These are phyloP conservation scores for Fusarium decemcellulare DNA, from an alignment of 2,329 filamentous ascomycete genomes.

Conservation along the genomic window DNA sequence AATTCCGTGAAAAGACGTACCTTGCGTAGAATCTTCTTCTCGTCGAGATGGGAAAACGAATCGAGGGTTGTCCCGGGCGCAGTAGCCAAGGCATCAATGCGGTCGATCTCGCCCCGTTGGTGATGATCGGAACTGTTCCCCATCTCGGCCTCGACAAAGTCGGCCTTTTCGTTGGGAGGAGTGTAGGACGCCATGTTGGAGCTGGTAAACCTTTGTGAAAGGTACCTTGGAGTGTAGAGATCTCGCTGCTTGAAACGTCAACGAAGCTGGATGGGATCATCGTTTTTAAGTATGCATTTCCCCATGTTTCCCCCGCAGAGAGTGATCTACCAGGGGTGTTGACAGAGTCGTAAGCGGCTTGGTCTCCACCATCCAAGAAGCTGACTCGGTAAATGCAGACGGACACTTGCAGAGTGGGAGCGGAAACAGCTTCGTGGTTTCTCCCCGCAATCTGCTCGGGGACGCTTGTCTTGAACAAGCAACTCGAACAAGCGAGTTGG, in stretches of 20 bases:
- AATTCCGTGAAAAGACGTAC: slow-evolving; percentile 51
- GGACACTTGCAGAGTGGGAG: not conserved
- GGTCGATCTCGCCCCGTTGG: slow-evolving; percentile 19
- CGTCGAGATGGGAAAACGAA: slow-evolving; percentile 51
- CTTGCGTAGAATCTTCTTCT: slow-evolving; percentile 72
- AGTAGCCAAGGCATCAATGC: slow-evolving; percentile 28
- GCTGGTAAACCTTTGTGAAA: not conserved
- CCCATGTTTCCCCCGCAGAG: slow-evolving; percentile 30
- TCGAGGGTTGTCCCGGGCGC: slow-evolving; percentile 38
- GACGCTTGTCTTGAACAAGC: slow-evolving; percentile 34
- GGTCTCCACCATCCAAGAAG: not conserved
- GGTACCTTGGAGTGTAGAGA: not conserved
- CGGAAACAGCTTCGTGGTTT: not conserved
- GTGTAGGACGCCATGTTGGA: slow-evolving; percentile 30
- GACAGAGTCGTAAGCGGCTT: slow-evolving; percentile 37
- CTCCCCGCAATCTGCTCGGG: slow-evolving; percentile 10
- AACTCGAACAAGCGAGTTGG: slow-evolving; percentile 11
- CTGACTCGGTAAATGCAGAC: slow-evolving; percentile 20
- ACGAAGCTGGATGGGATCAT: slow-evolving; percentile 29
- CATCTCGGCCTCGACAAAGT: slow-evolving; percentile 42
- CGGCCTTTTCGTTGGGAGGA: slow-evolving; percentile 38
- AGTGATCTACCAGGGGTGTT: slow-evolving; percentile 14
- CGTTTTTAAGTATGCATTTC: slow-evolving; percentile 32
- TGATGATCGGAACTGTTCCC: slow-evolving; percentile 19
- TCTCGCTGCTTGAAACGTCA: not conserved